These are phyloP conservation scores for Boeremia lycopersici DNA, from an alignment of 2,329 filamentous ascomycete species.

Conservation along the genomic window DNA sequence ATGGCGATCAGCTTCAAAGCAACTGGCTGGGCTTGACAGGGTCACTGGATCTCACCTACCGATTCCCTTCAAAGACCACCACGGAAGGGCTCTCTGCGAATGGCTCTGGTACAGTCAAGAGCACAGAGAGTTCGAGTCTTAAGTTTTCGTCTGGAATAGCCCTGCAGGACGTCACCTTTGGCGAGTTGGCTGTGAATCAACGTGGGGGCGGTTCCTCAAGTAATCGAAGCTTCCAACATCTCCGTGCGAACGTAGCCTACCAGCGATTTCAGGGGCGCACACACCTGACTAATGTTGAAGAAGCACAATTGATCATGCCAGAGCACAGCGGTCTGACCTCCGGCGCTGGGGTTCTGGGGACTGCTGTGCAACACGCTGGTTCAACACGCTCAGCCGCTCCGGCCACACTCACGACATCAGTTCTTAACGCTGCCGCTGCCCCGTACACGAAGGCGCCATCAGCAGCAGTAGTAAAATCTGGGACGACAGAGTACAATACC, in stretches of 20 bases:
- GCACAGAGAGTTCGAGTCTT: neutral
- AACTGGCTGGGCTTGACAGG: constrained; percentile 8
- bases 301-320: constrained; percentile 25
- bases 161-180: constrained; percentile 28
- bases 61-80: constrained; percentile 28
- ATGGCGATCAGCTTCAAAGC: neutral
- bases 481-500: constrained; percentile 14
- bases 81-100: neutral
- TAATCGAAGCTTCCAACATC: neutral
- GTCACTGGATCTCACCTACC: constrained; percentile 33
- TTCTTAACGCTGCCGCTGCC: constrained; percentile 24
- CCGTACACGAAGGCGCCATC: constrained; percentile 17
- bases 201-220: neutral
- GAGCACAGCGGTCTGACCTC: constrained; percentile 40
- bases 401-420: constrained; percentile 10
- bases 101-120: neutral
- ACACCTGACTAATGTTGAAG: constrained; percentile 36
- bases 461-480: neutral
- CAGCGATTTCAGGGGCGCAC: constrained; percentile 13
- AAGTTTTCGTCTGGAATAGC: neutral
- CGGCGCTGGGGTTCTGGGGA: constrained; percentile 6
- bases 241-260: constrained; percentile 7
- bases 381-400: constrained; percentile 8
- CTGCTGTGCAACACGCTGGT: constrained; percentile 16
- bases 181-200: constrained; percentile 27